Base-by-base conservation (phyloP, 345 rosid species). In the Gossypioides kirkii region DNA sequence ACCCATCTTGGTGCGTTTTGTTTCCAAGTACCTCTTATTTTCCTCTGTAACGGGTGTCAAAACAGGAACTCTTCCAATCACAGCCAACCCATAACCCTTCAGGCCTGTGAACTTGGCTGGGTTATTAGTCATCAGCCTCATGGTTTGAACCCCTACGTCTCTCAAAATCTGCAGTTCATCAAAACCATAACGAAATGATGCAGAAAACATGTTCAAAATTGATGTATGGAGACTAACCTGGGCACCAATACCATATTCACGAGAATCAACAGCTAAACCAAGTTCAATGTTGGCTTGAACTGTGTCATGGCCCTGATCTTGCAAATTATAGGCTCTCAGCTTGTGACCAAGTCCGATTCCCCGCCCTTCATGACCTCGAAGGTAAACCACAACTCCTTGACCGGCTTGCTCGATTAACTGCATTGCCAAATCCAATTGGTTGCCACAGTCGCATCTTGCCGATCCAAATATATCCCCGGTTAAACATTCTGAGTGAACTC, bases 331-430 rank as follows among this genome's bases (percentile, higher is more conserved):
- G 61, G 97, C 96, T 53, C 79, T 80, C 14, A 91, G 92, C 69
- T 93, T 93, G 81, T 91, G 98, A 41, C 96, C 96, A 20, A 90
- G 89, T 43, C 97, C 97, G 2, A 93, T 93, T 52, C 97, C 98
- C 83, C 97, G 85, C 66, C 98, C 98, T 83, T 91, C 94, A 26
- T 91, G 98, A 22, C 97, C 98, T 75, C 97, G 84, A 46, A 91
- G 97, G 78, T 93, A 93, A 66, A 93, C 81, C 8, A 93, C 77
- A 0, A 78, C 96, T 25, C 98, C 98, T 81, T 87, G 76, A 13
- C 96, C 92, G 1, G 84, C 86, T 74, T 90, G 64, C 76, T 91
- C 92, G 2, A 91, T 88, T 25, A 90, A 22, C 45, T 84, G 81
- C 97, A 93, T 93, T 9, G 98, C 91, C 77, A 91, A 73, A 18